Conservation (phyloP, 768 basidiomycete genomes). For the Candolleomyces efflorescens region DNA sequence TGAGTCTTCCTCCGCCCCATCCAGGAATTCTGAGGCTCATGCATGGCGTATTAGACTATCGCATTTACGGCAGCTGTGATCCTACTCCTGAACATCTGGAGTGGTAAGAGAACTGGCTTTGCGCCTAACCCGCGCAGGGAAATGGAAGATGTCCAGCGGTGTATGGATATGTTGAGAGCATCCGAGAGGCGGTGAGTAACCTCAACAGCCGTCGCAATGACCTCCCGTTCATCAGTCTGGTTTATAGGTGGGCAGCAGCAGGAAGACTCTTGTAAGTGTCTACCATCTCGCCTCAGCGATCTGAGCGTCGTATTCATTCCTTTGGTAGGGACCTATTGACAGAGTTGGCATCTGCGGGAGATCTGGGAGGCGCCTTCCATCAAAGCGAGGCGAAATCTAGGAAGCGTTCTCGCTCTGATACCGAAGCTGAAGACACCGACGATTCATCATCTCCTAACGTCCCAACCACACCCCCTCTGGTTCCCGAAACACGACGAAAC, state of each 20-base stretch:
- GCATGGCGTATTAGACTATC: conserved; percentile 19
- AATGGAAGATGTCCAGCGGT: conserved; percentile 56
- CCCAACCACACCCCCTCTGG: background rate
- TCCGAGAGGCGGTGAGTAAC: conserved; percentile 34
- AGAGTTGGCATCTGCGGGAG: conserved; percentile 32
- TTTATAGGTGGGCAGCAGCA: conserved; percentile 35
- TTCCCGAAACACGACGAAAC: background rate
- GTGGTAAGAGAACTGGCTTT: conserved; percentile 43
- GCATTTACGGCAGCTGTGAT: conserved; percentile 45
- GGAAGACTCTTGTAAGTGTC: conserved; percentile 35
- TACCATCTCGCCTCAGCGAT: background rate
- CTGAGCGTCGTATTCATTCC: background rate
- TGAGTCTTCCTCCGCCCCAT: conserved; percentile 12
- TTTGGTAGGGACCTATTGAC: conserved; percentile 30
- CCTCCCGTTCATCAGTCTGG: background rate
- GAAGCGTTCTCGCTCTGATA: conserved; percentile 16
- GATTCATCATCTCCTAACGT: background rate
- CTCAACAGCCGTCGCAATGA: too few relatives aligned
- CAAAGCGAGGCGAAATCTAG: conserved; percentile 2
- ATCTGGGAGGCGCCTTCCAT: conserved; percentile 13
- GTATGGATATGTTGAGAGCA: conserved; percentile 46
- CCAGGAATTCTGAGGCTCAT: background rate
- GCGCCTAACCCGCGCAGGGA: conserved; percentile 45
- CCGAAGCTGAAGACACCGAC: conserved; percentile 1
- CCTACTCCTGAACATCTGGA: conserved; percentile 66